Evolutionary conservation across 1,284 basidiomycete species (phyloP).

Genomic region (Ustilago lituana): DNA sequence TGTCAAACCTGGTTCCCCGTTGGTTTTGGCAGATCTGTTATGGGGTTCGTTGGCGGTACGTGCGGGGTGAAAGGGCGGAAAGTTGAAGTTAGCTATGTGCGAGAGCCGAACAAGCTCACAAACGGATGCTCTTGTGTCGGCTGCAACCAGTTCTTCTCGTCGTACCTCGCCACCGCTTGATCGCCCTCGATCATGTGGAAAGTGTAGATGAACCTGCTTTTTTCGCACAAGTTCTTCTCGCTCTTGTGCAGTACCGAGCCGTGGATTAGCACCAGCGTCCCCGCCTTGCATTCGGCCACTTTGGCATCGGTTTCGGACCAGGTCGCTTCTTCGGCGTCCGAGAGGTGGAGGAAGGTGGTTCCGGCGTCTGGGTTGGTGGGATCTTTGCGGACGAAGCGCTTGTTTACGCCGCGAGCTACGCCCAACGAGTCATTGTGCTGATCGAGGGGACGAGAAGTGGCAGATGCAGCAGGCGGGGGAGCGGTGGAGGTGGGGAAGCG

Average conservation of each 20-base stretch:
- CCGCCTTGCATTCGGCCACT: conserved; percentile 53
- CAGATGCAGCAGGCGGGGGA: not conserved
- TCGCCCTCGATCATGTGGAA: conserved; percentile 64
- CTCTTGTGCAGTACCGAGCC: conserved; percentile 59
- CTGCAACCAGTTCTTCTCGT: conserved; percentile 59
- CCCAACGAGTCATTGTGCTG: conserved; percentile 22
- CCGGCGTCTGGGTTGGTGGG: conserved; percentile 31
- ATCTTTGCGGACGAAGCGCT: conserved; percentile 51
- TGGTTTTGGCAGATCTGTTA: too few relatives aligned
- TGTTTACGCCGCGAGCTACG: conserved; percentile 46
- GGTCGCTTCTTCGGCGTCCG: conserved; percentile 33
- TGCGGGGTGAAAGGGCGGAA: too few relatives aligned
- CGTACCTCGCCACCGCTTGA: conserved; percentile 33
- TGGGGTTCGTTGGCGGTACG: too few relatives aligned
- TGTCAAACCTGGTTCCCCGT: too few relatives aligned
- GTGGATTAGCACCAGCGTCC: conserved; percentile 58
- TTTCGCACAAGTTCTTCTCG: conserved; percentile 48
- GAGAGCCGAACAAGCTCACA: conserved; percentile 30
- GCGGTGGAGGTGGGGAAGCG: conserved; percentile 10
- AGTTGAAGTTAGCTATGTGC: too few relatives aligned
- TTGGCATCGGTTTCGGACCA: conserved; percentile 38
- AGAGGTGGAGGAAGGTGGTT: conserved; percentile 39
- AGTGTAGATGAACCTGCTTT: conserved; percentile 60
- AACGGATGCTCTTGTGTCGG: conserved; percentile 44
- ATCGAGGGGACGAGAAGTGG: conserved; percentile 6